A percentile compares a stretch with the other conserved stretches of the same genome.
phyloP scores from a whole-genome alignment of 257 asterid genomes.

The Cynanchum wilfordii region DNA sequence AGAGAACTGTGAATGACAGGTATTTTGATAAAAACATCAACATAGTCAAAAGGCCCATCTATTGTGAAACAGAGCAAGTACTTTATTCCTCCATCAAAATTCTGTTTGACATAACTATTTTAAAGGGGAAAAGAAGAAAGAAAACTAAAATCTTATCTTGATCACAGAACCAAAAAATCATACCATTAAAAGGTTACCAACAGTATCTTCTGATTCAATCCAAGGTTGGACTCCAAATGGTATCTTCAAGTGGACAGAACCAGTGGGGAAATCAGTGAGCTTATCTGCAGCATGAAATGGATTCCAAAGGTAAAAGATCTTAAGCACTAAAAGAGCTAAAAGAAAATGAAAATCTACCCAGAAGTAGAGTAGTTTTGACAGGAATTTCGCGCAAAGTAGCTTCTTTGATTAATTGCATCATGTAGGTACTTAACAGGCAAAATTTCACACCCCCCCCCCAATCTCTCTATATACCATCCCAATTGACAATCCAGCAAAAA shows the following conservation, averaged over 20 bases:
- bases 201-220: slow-evolving; percentile 63
- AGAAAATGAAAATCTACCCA: slow-evolving; percentile 13
- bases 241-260: slow-evolving; percentile 52
- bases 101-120: background rate
- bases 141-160: background rate
- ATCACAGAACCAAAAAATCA: slow-evolving; percentile 20
- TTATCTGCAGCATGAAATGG: slow-evolving; percentile 42
- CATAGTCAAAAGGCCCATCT: too few relatives aligned
- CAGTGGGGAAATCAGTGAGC: slow-evolving; percentile 66
- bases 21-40: too few relatives aligned
- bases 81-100: background rate
- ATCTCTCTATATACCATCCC: background rate
- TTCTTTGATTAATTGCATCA: background rate
- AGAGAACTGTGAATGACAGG: too few relatives aligned
- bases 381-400: background rate
- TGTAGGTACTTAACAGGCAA: background rate
- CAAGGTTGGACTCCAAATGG: slow-evolving; percentile 73
- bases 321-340: background rate
- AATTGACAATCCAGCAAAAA: background rate
- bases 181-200: slow-evolving; percentile 83
- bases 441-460: background rate
- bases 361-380: background rate
- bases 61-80: background rate
- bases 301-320: background rate
- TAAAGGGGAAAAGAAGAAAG: background rate